Base-by-base conservation (phyloP, 202 grass and related monocot species). In the Cymbopogon flexuosus region DNA sequence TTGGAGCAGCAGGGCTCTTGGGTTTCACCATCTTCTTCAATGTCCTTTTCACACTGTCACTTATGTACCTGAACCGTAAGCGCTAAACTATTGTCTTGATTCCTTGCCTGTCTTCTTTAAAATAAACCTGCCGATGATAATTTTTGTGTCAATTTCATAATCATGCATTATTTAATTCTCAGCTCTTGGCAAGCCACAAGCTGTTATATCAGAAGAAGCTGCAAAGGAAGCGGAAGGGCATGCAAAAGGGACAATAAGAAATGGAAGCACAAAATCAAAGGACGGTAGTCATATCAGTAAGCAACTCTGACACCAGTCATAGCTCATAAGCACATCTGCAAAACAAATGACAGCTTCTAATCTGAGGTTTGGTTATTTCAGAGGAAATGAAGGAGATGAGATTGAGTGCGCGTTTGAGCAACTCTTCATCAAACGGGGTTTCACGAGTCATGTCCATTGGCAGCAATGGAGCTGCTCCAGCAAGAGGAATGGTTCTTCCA, bases 401-500 rank as follows among this genome's bases (percentile, higher is more conserved):
- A 71, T 52, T 73, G 71, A 89, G 81, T 76, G 41, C 76, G 10
- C 85, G 63, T 46, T 35, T 85, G 61, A 84, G 79, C 76, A 92
- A 78, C 83, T 68, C 46, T 90, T 86, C 89, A 34, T 81, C 86
- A 56, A 92, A 90, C 62, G 86, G 82, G 34, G 62, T 87, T 85
- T 64, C 84, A 82, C 76, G 83, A 82, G 65, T 95, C 22, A 89
- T 68, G 83, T 94, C 89, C 2, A 45, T 88, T 79, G 84, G 77
- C 68, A 86, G 79, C 23, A 87, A 78, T 60, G 83, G 36, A 45
- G 81, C 89, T 70, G 77, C 68, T 83, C 80, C 82, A 12, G 90
- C 72, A 86, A 91, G 90, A 91, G 96, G 96, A 88, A 99, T 99
- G 96, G 92, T 99, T 86, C 96, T 99, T 91, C 96, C 96, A 22